phyloP scores from a whole-genome alignment of 1,284 basidiomycete genomes.

The Trichosporon sp. region DNA sequence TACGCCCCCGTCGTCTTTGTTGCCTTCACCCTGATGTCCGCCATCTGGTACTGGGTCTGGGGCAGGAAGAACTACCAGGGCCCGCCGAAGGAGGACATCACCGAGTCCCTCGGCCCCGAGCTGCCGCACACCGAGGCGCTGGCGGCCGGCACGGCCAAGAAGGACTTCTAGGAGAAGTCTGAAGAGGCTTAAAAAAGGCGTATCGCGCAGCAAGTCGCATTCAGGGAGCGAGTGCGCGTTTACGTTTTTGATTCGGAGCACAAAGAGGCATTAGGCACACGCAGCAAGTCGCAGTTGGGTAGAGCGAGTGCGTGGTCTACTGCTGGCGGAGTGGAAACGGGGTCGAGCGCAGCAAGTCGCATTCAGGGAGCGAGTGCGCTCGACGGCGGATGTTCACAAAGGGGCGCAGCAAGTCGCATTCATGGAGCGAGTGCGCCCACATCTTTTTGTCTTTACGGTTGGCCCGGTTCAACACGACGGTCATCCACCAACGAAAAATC shows the following conservation, averaged over 20 bases:
- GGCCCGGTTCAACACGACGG: too few relatives aligned
- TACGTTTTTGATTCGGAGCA: background rate
- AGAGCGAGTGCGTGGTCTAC: background rate
- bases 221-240: background rate
- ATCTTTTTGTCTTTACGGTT: background rate
- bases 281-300: slow-evolving; percentile 9
- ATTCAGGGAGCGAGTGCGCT: slow-evolving; percentile 2
- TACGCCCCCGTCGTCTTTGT: slow-evolving; percentile 66
- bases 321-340: background rate
- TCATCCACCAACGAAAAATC: too few relatives aligned
- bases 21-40: slow-evolving; percentile 63
- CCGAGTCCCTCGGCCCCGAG: slow-evolving; percentile 2
- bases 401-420: slow-evolving; percentile 7
- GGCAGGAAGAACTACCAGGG: slow-evolving; percentile 50
- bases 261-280: background rate
- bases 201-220: background rate
- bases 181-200: too few relatives aligned
- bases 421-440: slow-evolving; percentile 1
- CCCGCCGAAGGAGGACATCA: slow-evolving; percentile 38
- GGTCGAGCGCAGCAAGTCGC: slow-evolving; percentile 3
- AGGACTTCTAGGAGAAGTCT: slow-evolving; percentile 15
- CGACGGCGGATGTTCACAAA: background rate
- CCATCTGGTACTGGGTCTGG: slow-evolving; percentile 63
- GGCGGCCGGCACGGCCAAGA: background rate
- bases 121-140: slow-evolving; percentile 15